Base-by-base conservation (phyloP, 2,329 filamentous ascomycete species). In the Microdochium paspali region DNA sequence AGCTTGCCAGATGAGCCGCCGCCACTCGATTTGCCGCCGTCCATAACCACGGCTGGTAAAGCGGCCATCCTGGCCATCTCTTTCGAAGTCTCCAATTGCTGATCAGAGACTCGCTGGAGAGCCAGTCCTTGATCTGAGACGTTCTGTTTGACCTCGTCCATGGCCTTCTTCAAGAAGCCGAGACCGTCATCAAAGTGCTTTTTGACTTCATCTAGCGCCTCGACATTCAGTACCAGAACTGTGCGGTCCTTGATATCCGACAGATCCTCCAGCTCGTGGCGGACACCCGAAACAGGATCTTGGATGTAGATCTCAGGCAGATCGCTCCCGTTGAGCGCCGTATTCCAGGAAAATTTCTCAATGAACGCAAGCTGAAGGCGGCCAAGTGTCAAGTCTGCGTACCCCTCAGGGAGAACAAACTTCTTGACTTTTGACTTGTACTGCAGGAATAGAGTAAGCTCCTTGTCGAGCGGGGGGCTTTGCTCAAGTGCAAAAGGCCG, bases 321-420 rank as follows among this genome's bases (percentile, higher is more conserved):
- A 61, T 98, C 93, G 13, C 82, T 80, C 7, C 93, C 93, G 58
- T 96, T 94, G 51, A 89, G 85, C 57, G 97, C 90, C 1, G 91
- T 96, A 58, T 95, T 97, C 90, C 94, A 98, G 0, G 91, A 93
- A 61, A 98, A 98, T 63, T 96, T 98, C 56, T 98, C 93, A 56
- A 98, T 98, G 58, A 98, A 98, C 1, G 93, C 91, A 24, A 98
- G 76, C 64, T 98, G 91, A 49, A 98, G 67, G 23, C 90, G 80
- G 1, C 90, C 90, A 50, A 96, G 84, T 2, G 88, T 91, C 10
- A 98, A 74, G 52, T 91, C 89, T 26, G 84, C 82, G 54, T 84
- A 84, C 1, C 91, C 91, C 62, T 94, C 90, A 1, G 87, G 71
- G 28, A 97, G 77, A 15, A 95, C 82, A 61, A 94, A 94, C 64